phyloP scores from a whole-genome alignment of 2,329 filamentous ascomycete species.

The Penicillium capsulatum region DNA sequence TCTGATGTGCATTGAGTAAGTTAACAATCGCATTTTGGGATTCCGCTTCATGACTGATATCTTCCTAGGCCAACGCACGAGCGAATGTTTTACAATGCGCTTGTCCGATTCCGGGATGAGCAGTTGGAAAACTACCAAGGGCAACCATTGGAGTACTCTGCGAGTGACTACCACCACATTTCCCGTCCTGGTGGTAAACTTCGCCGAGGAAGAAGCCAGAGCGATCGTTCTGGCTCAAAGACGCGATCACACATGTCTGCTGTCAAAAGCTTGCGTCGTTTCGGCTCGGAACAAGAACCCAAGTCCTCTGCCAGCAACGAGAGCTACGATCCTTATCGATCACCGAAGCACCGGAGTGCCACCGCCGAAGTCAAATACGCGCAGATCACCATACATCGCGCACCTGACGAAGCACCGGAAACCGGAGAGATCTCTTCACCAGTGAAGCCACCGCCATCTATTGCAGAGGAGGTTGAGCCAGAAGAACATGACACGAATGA shows the following conservation, averaged over 20 bases:
- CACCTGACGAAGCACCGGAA: slow-evolving; percentile 16
- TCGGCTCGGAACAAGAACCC: slow-evolving; percentile 49
- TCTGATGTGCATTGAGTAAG: slow-evolving; percentile 63
- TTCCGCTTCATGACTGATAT: neutral
- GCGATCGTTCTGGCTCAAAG: slow-evolving; percentile 28
- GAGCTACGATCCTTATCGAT: slow-evolving; percentile 82
- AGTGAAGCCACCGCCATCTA: slow-evolving; percentile 16
- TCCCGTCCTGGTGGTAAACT: slow-evolving; percentile 35
- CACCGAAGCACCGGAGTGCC: slow-evolving; percentile 55
- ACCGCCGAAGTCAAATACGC: slow-evolving; percentile 56
- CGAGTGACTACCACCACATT: slow-evolving; percentile 86
- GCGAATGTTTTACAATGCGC: slow-evolving; percentile 85
- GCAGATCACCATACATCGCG: slow-evolving; percentile 65
- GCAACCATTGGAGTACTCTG: slow-evolving; percentile 72
- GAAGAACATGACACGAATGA: slow-evolving; percentile 5
- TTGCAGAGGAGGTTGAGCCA: slow-evolving; percentile 22
- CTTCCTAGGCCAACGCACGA: slow-evolving; percentile 71
- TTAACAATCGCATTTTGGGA: slow-evolving; percentile 11
- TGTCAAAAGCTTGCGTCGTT: slow-evolving; percentile 51
- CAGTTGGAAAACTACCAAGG: slow-evolving; percentile 81
- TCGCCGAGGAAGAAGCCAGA: slow-evolving; percentile 29
- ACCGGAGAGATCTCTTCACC: slow-evolving; percentile 5
- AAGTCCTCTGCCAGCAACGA: slow-evolving; percentile 45
- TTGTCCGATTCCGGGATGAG: slow-evolving; percentile 76
- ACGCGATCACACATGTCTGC: slow-evolving; percentile 55